Evolutionary conservation across 352 stramenopile genomes (phyloP), one percentile per base, ranked within the genome.

Genomic region (Phytophthora hybrid): DNA sequence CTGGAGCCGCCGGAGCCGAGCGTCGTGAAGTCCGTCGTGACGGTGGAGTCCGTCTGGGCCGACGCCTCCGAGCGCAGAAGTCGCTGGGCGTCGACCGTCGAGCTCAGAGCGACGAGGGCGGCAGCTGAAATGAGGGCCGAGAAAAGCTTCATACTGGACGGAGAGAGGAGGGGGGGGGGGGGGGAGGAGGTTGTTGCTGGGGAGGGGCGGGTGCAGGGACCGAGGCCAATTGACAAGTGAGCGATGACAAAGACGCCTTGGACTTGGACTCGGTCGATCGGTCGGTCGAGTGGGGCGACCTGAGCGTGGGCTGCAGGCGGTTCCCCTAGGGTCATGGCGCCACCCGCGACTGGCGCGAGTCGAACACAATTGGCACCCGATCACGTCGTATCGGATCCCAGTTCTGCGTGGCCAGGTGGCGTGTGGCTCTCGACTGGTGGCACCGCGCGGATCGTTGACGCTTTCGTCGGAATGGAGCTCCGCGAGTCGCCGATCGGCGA

Each of bases 1-100:
- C 37, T 29, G 6, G 55, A 75, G 1, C 68, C 68, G 10, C 37
- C 37, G 37, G 69, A 71, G 18, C 49, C 49, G 55, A 75, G 62
- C 3, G 62, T 18, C 11, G 34, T 58, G 51, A 71, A 75, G 54
- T 69, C 44, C 16, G 66, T 73, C 52, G 41, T 73, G 26, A 73
- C 66, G n/a, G 52, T 63, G 31, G 51, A 46, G 59, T 75, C 68
- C 16, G 68, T 66, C 2, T 46, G 19, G 18, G 60, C 23, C n/a
- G 68, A 71, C 52, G 54, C 61, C 18, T 71, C 69, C n/a, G 69
- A 71, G 11, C 69, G 69, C n/a, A 75, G 69, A 16, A 69, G 49
- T 39, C 69, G 69, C n/a, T 71, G 69, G 14, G 62, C 69, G 39
- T 75, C 47, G 16, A 47, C 37, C n/a, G 57, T 66, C 16, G 69